Evolutionary conservation across 768 basidiomycete species (phyloP).

Genomic region (Fomitopsis serialis): DNA sequence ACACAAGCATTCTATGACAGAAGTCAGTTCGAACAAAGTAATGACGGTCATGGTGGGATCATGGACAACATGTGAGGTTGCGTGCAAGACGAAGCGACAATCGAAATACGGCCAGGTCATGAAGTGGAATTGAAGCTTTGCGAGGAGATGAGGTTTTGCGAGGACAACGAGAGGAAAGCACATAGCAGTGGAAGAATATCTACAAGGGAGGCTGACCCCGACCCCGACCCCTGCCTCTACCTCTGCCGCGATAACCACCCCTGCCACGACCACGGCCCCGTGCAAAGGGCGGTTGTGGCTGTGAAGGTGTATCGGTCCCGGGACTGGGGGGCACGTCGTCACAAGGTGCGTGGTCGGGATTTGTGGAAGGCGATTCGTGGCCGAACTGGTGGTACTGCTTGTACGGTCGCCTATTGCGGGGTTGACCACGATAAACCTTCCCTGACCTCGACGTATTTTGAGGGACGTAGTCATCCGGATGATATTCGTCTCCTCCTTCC

Average conservation of each 20-base stretch:
- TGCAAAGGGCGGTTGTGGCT: slow-evolving; percentile 10
- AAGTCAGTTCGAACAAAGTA: no score
- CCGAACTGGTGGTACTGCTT: slow-evolving; percentile 7
- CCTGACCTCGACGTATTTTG: not conserved
- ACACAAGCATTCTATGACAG: no score
- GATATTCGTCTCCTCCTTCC: not conserved
- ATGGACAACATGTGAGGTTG: no score
- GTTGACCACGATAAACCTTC: slow-evolving; percentile 6
- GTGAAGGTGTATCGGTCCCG: not conserved
- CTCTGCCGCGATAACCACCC: slow-evolving; percentile 27
- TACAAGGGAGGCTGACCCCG: slow-evolving; percentile 10
- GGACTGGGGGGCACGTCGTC: not conserved
- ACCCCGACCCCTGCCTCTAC: slow-evolving; percentile 34
- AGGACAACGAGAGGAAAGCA: no score
- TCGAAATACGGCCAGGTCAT: no score
- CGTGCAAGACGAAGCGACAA: no score
- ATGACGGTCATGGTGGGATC: no score
- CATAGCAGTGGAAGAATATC: no score
- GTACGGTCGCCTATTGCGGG: slow-evolving; percentile 4
- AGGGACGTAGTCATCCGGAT: not conserved
- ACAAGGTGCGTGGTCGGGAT: not conserved
- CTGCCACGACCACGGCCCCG: slow-evolving; percentile 6
- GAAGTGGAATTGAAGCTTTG: no score
- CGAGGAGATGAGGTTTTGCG: no score
- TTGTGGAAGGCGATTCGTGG: slow-evolving; percentile 1